Conservation (phyloP, 1,284 basidiomycete species). For the Erythrobasidium hasegawianum region DNA sequence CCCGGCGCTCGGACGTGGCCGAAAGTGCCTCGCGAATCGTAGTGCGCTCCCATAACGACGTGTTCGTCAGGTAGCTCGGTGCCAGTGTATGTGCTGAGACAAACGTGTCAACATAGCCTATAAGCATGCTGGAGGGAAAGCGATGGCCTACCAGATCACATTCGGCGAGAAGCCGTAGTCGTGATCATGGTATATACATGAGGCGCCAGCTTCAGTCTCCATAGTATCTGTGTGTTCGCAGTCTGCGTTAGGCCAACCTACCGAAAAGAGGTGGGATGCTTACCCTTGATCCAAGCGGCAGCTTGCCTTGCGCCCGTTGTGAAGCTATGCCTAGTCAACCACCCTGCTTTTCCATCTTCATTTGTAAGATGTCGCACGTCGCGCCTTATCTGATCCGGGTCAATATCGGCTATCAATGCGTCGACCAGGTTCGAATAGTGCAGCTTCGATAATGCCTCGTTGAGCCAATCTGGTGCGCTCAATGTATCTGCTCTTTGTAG, state of each 20-base stretch:
- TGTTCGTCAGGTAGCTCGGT: conserved; percentile 26
- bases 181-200: conserved; percentile 25
- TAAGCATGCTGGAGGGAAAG: too few species aligned
- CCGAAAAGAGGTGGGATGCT: too few species aligned
- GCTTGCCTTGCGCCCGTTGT: conserved; percentile 19
- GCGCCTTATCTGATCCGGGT: conserved; percentile 7
- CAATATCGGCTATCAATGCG: conserved; percentile 17
- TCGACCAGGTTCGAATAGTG: conserved; percentile 28
- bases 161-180: conserved; percentile 19
- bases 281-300: conserved; percentile 30
- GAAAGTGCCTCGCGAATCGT: conserved; percentile 45
- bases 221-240: conserved; percentile 9
- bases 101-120: not conserved
- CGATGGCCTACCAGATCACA: conserved; percentile 19
- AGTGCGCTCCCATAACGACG: conserved; percentile 47
- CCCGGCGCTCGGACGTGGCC: conserved; percentile 37
- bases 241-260: too few species aligned
- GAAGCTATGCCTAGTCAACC: conserved; percentile 31
- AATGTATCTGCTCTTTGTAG: not conserved
- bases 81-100: conserved; percentile 15
- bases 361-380: conserved; percentile 28
- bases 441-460: conserved; percentile 3
- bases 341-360: conserved; percentile 28
- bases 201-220: conserved; percentile 14
- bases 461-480: conserved; percentile 21